Base-by-base conservation (phyloP, 2,329 filamentous ascomycete species). In the Arthrocladium fulminans region DNA sequence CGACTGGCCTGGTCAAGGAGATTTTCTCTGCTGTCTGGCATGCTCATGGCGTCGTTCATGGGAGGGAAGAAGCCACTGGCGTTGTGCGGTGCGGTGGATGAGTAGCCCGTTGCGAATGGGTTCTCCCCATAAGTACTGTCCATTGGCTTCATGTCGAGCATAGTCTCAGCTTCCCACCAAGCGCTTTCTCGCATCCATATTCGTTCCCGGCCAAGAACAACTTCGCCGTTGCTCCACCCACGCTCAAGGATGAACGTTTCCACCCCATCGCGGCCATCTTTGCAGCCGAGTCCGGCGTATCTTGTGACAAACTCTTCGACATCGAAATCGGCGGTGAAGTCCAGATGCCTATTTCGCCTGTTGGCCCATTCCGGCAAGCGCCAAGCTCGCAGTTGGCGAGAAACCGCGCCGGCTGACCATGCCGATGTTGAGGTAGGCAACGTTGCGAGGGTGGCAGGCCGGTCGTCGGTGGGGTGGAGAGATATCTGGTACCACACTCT, bases 81-180 rank as follows among this genome's bases (percentile, higher is more conserved):
- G 45, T 70, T 68, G 46, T 69, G 76, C 80, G 63, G 73, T 71
- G 54, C 73, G 73, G 65, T 67, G 13, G 76, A 73, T 7, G 85
- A 83, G 60, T 90, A 92, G 43, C 81, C 80, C 2, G 79, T 81
- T 25, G 89, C 86, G 51, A 74, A 72, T 3, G 71, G 69, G 42
- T 70, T 68, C 12, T 58, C 45, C 57, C 19, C 48, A 50, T 42
- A 52, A 47, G 56, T 66, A 24, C 48, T 61, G 24, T 80, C 77
- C 46, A 76, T 72, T 1, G 83, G 80, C 66, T 92, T 90, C 59
- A 94, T 74, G 61, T 98, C 92, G 23, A 97, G 81, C 85, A 96
- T 94, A 52, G 80, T 86, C 69, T 98, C 92, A 3, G 89, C 90
- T 67, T 97, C 90, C 90, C 90, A 97, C 90, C 92, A 98, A 2